These are phyloP conservation scores for Actinomortierella ambigua DNA, from an alignment of 371 early-diverging fungal genomes.

Conservation along the genomic window DNA sequence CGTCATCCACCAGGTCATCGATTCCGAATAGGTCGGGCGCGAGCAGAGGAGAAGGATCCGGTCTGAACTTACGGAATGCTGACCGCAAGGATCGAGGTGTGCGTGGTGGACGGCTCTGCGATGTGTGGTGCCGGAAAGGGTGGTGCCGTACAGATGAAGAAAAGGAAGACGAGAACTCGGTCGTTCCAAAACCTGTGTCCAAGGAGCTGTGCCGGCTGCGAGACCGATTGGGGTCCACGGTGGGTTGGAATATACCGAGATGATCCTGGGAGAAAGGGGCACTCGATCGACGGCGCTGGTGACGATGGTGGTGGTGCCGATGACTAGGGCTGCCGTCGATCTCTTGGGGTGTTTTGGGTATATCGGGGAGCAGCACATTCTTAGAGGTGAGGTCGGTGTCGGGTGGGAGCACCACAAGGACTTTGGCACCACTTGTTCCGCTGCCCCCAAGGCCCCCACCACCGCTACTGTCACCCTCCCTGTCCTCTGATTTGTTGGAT, in stretches of 20 bases:
- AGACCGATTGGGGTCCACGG: not conserved
- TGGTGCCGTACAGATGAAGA: no score
- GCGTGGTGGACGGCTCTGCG: not conserved
- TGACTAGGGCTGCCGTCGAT: slow-evolving; percentile 10
- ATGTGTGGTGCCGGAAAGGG: no score
- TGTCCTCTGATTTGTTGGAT: slow-evolving; percentile 22
- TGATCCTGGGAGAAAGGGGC: slow-evolving; percentile 10
- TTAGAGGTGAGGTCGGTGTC: no score
- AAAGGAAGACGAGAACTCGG: no score
- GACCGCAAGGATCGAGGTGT: slow-evolving; percentile 23
- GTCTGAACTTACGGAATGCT: slow-evolving; percentile 28
- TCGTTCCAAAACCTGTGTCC: no score
- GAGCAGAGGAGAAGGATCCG: slow-evolving; percentile 33
- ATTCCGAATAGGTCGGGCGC: slow-evolving; percentile 31
- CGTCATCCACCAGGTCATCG: not conserved
- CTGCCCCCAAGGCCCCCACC: no score
- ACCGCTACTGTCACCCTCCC: slow-evolving; percentile 9
- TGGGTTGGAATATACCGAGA: slow-evolving; percentile 19
- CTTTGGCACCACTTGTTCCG: no score
- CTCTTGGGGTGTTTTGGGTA: not conserved
- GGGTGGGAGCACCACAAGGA: no score
- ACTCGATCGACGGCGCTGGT: slow-evolving; percentile 2
- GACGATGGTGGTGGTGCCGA: not conserved
- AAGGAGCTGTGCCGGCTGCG: no score
- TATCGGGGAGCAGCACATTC: no score